Percentiles rank a stretch among this genome's conserved stretches.
These are phyloP conservation scores for Boletus pseudo-olivaceus DNA, from an alignment of 768 basidiomycete species.

Conservation along the genomic window DNA sequence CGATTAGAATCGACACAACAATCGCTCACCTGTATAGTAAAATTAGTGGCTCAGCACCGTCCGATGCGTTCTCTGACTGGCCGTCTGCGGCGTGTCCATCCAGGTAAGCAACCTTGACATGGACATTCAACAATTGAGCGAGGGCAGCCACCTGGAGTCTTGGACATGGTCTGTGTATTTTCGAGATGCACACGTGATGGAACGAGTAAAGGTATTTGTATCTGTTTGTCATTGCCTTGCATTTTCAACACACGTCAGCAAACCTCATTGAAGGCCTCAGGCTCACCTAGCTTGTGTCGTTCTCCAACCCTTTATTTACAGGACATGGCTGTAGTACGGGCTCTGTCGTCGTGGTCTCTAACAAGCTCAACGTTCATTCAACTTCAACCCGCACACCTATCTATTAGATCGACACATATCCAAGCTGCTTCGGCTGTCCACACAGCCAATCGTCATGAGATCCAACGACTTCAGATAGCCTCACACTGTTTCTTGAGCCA, in stretches of 20 bases:
- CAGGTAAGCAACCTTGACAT: conserved; percentile 75
- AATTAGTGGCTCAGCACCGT: conserved; percentile 50
- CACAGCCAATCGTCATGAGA: neutral
- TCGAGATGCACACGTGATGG: too few species aligned
- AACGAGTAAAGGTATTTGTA: neutral
- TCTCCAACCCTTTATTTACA: neutral
- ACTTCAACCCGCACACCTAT: too few species aligned
- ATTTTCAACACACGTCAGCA: neutral
- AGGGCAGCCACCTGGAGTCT: conserved; percentile 78
- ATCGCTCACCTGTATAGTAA: conserved; percentile 69
- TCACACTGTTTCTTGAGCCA: conserved; percentile 23
- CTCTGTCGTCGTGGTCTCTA: too few species aligned
- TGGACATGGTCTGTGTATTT: conserved; percentile 65
- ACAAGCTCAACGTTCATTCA: too few species aligned
- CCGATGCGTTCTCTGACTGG: conserved; percentile 42
- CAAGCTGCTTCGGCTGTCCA: neutral
- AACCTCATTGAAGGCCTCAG: neutral
- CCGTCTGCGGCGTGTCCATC: conserved; percentile 55
- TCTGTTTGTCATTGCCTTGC: neutral
- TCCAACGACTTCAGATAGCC: conserved; percentile 2
- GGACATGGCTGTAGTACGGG: too few species aligned
- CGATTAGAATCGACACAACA: neutral
- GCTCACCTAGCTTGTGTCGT: neutral
- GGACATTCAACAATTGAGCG: conserved; percentile 59
- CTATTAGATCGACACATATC: neutral